phyloP scores from a whole-genome alignment of 306 rosid genomes.

The Castanospermum australe region DNA sequence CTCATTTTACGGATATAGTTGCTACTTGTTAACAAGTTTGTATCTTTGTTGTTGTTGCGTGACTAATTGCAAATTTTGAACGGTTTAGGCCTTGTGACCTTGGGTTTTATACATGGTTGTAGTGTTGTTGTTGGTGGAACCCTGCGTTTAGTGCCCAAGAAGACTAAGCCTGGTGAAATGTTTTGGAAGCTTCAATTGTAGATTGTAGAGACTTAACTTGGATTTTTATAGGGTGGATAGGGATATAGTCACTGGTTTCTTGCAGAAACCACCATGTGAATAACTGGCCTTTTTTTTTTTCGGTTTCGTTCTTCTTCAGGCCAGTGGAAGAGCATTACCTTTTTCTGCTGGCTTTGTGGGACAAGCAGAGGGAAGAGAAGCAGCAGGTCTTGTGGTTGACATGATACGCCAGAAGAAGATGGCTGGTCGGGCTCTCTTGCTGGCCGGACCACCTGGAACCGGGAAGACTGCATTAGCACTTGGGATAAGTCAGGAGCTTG shows the following conservation, averaged over 20 bases:
- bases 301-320: slow-evolving; percentile 35
- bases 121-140: not conserved
- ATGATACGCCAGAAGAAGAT: slow-evolving; percentile 97
- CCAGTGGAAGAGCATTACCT: slow-evolving; percentile 69
- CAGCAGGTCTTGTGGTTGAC: slow-evolving; percentile 85
- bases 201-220: not conserved
- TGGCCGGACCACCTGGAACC: slow-evolving; percentile 99
- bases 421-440: slow-evolving; percentile 93
- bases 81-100: too few species aligned
- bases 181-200: not conserved
- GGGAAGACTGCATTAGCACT: slow-evolving; percentile 98
- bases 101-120: not conserved
- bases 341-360: slow-evolving; percentile 97
- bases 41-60: not conserved
- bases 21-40: not conserved
- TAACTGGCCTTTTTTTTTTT: not conserved
- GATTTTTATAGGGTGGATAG: not conserved
- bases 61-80: not conserved
- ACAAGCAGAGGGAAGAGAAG: slow-evolving; percentile 95
- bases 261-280: not conserved
- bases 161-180: not conserved
- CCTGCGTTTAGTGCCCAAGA: too few species aligned
- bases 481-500: slow-evolving; percentile 93
- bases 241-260: too few species aligned
- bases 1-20: not conserved